These are phyloP conservation scores for Fusarium cicatricum DNA, from an alignment of 2,329 filamentous ascomycete species.

Conservation along the genomic window DNA sequence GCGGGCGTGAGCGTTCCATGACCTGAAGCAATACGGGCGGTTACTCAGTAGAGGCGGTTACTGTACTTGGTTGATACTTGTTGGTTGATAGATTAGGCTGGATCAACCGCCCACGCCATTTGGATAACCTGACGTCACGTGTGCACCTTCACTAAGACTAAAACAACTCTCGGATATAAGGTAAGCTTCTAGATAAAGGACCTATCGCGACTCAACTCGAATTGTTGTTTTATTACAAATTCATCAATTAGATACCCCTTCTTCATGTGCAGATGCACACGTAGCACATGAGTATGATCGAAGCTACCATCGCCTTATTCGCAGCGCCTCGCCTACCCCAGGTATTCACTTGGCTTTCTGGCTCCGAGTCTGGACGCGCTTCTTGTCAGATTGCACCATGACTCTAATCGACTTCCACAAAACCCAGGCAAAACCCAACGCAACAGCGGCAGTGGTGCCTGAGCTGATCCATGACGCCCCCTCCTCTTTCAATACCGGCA, in stretches of 20 bases:
- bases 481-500: slow-evolving; percentile 71
- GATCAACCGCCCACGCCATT: background rate
- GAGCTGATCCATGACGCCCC: slow-evolving; percentile 56
- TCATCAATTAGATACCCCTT: too few relatives aligned
- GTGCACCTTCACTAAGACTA: slow-evolving; percentile 10
- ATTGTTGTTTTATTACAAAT: too few relatives aligned
- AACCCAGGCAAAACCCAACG: slow-evolving; percentile 75
- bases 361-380: background rate
- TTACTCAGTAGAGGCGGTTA: slow-evolving; percentile 2
- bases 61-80: background rate
- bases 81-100: background rate
- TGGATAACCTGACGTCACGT: slow-evolving; percentile 39
- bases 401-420: slow-evolving; percentile 61
- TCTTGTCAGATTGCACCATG: slow-evolving; percentile 13
- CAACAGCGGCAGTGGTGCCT: slow-evolving; percentile 67
- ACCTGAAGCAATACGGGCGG: slow-evolving; percentile 1
- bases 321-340: background rate
- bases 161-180: background rate
- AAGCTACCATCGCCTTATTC: too few relatives aligned
- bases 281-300: too few relatives aligned
- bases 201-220: too few relatives aligned
- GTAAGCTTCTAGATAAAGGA: too few relatives aligned
- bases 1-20: slow-evolving; percentile 10
- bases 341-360: slow-evolving; percentile 37
- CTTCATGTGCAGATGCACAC: too few relatives aligned